Percentiles rank a stretch among this genome's conserved stretches.
Evolutionary conservation across 805 yeast species (phyloP).

Genomic region (Lipomyces starkeyi): DNA sequence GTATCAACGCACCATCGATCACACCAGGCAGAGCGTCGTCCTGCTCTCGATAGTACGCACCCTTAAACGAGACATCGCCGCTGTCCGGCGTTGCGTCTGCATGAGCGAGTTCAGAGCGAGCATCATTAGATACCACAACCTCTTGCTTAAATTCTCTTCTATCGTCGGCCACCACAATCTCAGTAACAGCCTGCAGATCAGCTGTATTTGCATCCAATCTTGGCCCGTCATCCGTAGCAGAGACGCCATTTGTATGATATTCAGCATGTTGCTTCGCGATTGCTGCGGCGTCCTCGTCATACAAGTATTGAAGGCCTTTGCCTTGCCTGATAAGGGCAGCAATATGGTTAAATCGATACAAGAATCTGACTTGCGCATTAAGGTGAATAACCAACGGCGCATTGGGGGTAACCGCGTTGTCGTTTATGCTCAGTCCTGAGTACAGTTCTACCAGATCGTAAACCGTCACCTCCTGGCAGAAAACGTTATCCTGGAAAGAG

Average conservation of each 20-base stretch:
- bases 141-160: neutral
- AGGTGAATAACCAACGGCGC: conserved; percentile 18
- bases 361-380: conserved; percentile 25
- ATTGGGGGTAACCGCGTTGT: conserved; percentile 6
- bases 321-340: conserved; percentile 28
- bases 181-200: neutral
- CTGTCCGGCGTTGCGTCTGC: neutral
- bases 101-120: neutral
- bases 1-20: neutral
- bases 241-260: neutral
- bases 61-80: neutral
- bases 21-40: neutral
- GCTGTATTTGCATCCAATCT: neutral
- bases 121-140: neutral
- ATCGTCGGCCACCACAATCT: conserved; percentile 6
- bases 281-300: conserved; percentile 6
- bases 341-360: conserved; percentile 32
- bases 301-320: conserved; percentile 23
- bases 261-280: neutral
- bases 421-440: conserved; percentile 23
- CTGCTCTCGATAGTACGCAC: neutral
- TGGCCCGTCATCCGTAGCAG: neutral
- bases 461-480: conserved; percentile 29
- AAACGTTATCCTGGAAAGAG: conserved; percentile 25
- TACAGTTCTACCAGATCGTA: conserved; percentile 35